phyloP scores from a whole-genome alignment of 345 rosid genomes.

The Eucalyptus paniculata region DNA sequence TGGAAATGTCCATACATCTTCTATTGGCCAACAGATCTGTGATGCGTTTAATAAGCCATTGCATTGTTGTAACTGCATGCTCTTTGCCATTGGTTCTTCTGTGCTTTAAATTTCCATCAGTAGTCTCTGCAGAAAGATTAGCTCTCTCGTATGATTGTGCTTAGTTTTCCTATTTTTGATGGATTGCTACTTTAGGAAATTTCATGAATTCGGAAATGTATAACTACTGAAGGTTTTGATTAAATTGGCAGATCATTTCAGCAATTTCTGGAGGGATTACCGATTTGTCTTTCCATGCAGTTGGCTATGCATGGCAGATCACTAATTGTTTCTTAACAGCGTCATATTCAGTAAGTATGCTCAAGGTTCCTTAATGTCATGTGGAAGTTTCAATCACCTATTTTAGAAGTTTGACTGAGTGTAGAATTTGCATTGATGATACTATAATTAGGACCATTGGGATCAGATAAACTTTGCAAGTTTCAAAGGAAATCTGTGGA shows the following conservation, averaged over 20 bases:
- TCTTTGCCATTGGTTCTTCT: not conserved
- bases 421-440: not conserved
- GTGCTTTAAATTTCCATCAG: not conserved
- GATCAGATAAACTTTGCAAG: not conserved
- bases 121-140: not conserved
- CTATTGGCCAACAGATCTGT: not conserved
- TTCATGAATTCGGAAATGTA: not conserved
- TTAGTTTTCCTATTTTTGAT: not conserved
- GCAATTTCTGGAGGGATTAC: conserved; percentile 97
- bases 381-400: not conserved
- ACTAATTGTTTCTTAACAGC: conserved; percentile 88
- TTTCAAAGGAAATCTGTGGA: not conserved
- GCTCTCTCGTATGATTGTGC: not conserved
- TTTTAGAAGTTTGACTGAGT: not conserved
- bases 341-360: conserved; percentile 78
- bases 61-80: not conserved
- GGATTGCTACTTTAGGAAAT: not conserved
- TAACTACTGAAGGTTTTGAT: not conserved
- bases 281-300: conserved; percentile 77
- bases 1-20: not conserved
- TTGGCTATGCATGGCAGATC: conserved; percentile 95
- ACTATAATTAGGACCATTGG: not conserved
- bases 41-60: not conserved
- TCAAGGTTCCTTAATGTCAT: not conserved
- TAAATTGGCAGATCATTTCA: conserved; percentile 23